Evolutionary conservation across 176 grass and related monocot genomes (phyloP), one percentile per base, ranked within the genome.

Genomic region (Oryza longistaminata): DNA sequence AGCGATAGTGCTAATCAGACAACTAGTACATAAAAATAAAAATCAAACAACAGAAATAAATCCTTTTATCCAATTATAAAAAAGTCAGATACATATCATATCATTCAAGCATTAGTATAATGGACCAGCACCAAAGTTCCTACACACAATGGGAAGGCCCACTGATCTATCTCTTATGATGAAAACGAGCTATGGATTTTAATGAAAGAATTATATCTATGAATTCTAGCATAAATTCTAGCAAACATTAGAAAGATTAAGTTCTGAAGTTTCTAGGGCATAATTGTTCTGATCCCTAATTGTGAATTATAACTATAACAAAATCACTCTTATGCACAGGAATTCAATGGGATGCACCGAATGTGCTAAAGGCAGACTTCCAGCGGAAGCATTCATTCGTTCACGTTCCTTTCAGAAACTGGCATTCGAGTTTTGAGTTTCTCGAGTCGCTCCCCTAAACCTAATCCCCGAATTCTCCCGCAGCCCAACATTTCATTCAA

Each of bases 381-480:
- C 21, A 29, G 3, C 5, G 16, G 50, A 53, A 53, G 50, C 15
- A 71, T 39, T 71, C 40, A 2, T 53, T 7, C 29, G 34, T 31
- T 31, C 29, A 31, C 6, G 25, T 50, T 42, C 3, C 16, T 58
- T 58, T 58, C 17, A 58, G 52, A 19, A 58, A 58, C 16, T 17
- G 19, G 6, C 17, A 2, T 8, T 7, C 17, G 4, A 19, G 4
- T 19, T 55, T 55, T 55, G 4, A 19, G 52, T 55, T 55, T 55
- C 50, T 55, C 52, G 17, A 21, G 6, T 55, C 52, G 53, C 53
- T 5, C 52, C 2, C 40, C 50, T 33, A 70, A 81, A 70, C 31
- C 40, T 85, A 40, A 85, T 65, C 49, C 15, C 40, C 11, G 17
- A 76, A 76, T 89, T 24, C 55, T 2, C 43, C 78, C 21, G 19